Base-by-base conservation (phyloP, 805 yeast genomes). In the Lachancea dasiensis region DNA sequence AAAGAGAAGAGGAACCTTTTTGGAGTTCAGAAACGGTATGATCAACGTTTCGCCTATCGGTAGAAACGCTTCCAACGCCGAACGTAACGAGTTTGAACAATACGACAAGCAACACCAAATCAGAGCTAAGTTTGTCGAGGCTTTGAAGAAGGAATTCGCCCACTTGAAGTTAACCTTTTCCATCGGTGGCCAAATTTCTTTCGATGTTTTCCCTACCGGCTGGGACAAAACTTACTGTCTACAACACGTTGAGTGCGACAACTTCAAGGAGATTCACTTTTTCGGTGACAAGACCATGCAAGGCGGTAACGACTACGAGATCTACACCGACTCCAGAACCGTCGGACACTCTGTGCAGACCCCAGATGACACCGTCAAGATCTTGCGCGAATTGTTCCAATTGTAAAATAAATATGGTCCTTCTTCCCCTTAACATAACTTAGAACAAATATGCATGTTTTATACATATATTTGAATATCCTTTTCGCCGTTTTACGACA, bases 151-250 rank as follows among this genome's bases (percentile, higher is more conserved):
- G 60, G 76, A 79, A 58, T 92, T 92, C 74, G 65, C 90, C 41
- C 90, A 89, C 65, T 72, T 72, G 56, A 83, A 81, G 40, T 75
- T 92, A 60, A 90, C 97, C 51, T 92, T 83, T 76, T 92, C 98
- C 43, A 92, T 92, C 50, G 99, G 99, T 66, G 99, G 99, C 54
- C 97, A 92, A 75, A 92, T 92, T 64, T 90, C 97, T 24, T 92
- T 92, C 58, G 99, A 92, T 60, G 97, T 92, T 48, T 92, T 92
- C 90, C 99, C 99, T 72, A 86, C 96, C 48, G 98, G 99, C 60
- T 92, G 99, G 99, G 99, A 92, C 69, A 92, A 92, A 78, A 92
- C 99, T 46, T 92, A 90, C 73, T 86, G 95, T 67, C 77, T 92
- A 62, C 87, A 82, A 67, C 98, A 90, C 68, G 89, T 92, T 54